Conservation (phyloP, 1,284 basidiomycete species). For the Flammula alnicola region DNA sequence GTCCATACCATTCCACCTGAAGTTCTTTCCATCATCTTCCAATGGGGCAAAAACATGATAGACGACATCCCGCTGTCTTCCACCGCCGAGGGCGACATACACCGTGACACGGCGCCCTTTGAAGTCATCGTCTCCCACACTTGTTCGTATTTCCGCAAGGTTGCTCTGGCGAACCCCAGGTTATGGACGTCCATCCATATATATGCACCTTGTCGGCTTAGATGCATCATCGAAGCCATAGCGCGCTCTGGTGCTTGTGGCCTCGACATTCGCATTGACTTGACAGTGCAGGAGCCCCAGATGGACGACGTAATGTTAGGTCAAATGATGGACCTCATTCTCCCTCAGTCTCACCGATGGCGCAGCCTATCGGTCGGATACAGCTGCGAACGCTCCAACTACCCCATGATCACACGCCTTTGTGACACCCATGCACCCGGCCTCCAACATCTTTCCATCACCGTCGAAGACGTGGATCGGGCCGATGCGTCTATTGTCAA, state of each 20-base stretch:
- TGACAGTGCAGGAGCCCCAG: slow-evolving; percentile 15
- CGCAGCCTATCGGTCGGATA: slow-evolving; percentile 37
- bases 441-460: slow-evolving; percentile 42
- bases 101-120: slow-evolving; percentile 27
- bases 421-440: slow-evolving; percentile 30
- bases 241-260: slow-evolving; percentile 35
- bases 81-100: slow-evolving; percentile 8
- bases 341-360: slow-evolving; percentile 39
- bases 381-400: slow-evolving; percentile 26
- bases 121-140: slow-evolving; percentile 45
- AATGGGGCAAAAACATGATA: slow-evolving; percentile 26
- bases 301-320: slow-evolving; percentile 19
- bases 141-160: slow-evolving; percentile 38
- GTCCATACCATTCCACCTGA: slow-evolving; percentile 33
- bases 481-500: slow-evolving; percentile 14
- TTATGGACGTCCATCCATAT: slow-evolving; percentile 46
- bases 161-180: slow-evolving; percentile 38
- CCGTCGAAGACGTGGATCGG: slow-evolving; percentile 33
- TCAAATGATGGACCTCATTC: slow-evolving; percentile 33
- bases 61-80: slow-evolving; percentile 20
- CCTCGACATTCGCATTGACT: slow-evolving; percentile 39
- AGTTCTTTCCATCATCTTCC: slow-evolving; percentile 35
- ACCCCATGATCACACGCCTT: slow-evolving; percentile 34
- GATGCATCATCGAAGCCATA: slow-evolving; percentile 37
- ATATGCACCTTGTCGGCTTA: slow-evolving; percentile 23